These are phyloP conservation scores for Mucor velutinosus DNA, from an alignment of 371 early-diverging fungal genomes.

Conservation along the genomic window DNA sequence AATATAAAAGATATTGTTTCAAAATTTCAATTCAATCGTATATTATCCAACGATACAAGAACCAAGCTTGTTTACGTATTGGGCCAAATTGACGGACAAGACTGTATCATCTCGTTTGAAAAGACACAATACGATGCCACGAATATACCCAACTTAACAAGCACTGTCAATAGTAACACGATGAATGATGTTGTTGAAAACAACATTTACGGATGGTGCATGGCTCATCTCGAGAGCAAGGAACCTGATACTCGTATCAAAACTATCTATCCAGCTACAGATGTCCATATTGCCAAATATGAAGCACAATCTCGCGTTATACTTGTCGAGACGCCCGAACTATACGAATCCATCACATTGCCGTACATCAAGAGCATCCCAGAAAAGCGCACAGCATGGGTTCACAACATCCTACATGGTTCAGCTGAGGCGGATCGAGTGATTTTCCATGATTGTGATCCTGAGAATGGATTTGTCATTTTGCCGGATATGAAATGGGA, in stretches of 20 bases:
- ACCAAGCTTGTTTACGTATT: conserved; percentile 38
- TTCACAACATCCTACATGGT: conserved; percentile 75
- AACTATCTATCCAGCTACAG: conserved; percentile 67
- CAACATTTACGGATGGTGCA: conserved; percentile 67
- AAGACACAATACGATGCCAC: conserved; percentile 52
- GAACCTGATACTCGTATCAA: conserved; percentile 59
- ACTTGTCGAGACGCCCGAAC: conserved; percentile 58
- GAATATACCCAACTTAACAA: conserved; percentile 31
- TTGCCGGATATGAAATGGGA: conserved; percentile 91
- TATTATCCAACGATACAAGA: conserved; percentile 44
- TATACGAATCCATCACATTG: conserved; percentile 49
- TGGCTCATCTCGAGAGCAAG: conserved; percentile 31
- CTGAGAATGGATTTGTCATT: conserved; percentile 69
- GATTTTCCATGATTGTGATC: conserved; percentile 57
- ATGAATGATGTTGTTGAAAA: conserved; percentile 47
- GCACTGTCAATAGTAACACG: conserved; percentile 1
- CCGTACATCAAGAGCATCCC: conserved; percentile 72
- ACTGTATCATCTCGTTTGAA: conserved; percentile 51
- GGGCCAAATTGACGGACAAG: conserved; percentile 31
- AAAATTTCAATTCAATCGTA: conserved; percentile 38
- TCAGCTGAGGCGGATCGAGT: conserved; percentile 66
- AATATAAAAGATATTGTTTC: conserved; percentile 19
- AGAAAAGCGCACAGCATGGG: conserved; percentile 71
- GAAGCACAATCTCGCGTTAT: conserved; percentile 61
- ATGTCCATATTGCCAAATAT: conserved; percentile 75